Evolutionary conservation across 2,329 filamentous ascomycete species (phyloP).

Genomic region (Fusarium albosuccineum): DNA sequence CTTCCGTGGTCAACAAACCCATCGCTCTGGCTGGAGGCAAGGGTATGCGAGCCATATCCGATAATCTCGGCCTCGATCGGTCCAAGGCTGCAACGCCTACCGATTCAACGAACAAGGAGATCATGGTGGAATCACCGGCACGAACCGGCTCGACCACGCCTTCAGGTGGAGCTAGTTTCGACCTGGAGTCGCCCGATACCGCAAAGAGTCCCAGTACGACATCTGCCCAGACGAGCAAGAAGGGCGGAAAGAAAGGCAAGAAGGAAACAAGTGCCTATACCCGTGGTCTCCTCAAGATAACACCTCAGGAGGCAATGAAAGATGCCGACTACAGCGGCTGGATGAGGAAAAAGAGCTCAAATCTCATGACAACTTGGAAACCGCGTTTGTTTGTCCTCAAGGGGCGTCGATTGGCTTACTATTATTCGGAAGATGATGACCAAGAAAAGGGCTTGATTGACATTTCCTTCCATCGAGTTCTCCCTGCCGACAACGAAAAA

Average conservation of each 20-base stretch:
- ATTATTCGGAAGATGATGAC: conserved; percentile 92
- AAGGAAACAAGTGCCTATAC: conserved; percentile 96
- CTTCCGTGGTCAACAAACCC: conserved; percentile 63
- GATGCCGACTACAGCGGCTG: conserved; percentile 95
- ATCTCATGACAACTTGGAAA: conserved; percentile 98
- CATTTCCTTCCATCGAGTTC: conserved; percentile 96
- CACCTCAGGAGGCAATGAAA: conserved; percentile 85
- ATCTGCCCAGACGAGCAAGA: conserved; percentile 62
- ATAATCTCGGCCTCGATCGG: conserved; percentile 72
- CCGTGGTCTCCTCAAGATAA: conserved; percentile 84
- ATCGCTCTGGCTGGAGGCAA: conserved; percentile 65
- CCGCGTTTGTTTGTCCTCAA: conserved; percentile 94
- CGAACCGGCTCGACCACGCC: conserved; percentile 82
- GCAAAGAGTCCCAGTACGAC: conserved; percentile 68
- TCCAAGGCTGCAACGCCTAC: conserved; percentile 63
- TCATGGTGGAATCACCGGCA: conserved; percentile 62
- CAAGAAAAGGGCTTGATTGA: conserved; percentile 97
- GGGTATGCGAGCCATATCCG: conserved; percentile 88
- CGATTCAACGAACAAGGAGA: conserved; percentile 57
- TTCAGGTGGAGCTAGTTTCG: conserved; percentile 77
- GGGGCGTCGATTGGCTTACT: conserved; percentile 92
- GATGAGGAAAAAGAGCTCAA: conserved; percentile 99
- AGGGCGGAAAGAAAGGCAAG: conserved; percentile 80
- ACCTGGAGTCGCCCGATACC: conserved; percentile 79
- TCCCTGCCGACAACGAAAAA: conserved; percentile 91